phyloP scores from a whole-genome alignment of 208 protist species.

The Acanthamoeba lenticulata region DNA sequence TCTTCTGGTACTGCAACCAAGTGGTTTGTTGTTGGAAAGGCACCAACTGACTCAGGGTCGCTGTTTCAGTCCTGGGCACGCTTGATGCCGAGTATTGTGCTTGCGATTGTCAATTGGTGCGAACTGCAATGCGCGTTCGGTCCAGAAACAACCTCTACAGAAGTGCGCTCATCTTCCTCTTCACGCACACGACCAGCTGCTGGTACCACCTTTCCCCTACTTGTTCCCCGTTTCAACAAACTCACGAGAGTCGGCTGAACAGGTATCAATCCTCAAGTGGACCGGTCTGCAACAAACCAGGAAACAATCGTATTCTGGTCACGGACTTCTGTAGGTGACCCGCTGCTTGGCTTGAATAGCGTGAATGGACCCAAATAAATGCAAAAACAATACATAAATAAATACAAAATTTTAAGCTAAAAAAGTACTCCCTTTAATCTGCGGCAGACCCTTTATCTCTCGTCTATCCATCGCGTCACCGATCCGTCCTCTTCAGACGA shows the following conservation, averaged over 20 bases:
- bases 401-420: background rate
- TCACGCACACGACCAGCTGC: background rate
- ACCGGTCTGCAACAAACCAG: background rate
- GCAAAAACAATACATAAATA: background rate
- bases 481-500: no score
- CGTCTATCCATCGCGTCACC: no score
- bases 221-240: background rate
- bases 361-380: background rate
- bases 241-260: background rate
- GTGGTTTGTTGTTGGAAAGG: no score
- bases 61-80: background rate
- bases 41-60: background rate
- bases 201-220: background rate
- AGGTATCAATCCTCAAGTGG: background rate
- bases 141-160: background rate
- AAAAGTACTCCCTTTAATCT: background rate
- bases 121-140: background rate
- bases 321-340: background rate
- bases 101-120: constrained; percentile 9
- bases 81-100: background rate
- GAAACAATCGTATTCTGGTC: background rate
- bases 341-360: background rate
- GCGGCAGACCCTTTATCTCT: no score
- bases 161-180: background rate
- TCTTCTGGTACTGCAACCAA: background rate